These are phyloP conservation scores for Aphanoascus verrucosus DNA, from an alignment of 2,329 filamentous ascomycete species.

Conservation along the genomic window DNA sequence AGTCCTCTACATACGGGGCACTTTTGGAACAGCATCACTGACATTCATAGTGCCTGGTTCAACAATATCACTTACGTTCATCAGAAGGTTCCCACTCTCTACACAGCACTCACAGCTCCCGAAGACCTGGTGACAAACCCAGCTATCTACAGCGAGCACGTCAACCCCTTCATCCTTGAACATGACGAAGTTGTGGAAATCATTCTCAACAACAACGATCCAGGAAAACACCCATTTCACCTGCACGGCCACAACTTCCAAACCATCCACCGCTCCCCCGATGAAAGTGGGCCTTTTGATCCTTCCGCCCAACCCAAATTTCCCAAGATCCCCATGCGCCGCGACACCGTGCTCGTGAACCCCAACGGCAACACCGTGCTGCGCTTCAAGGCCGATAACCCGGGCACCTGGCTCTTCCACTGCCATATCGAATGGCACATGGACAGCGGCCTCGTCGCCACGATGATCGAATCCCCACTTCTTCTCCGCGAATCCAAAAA, in stretches of 20 bases:
- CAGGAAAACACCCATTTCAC: constrained; percentile 17
- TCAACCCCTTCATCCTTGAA: constrained; percentile 11
- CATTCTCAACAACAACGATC: constrained; percentile 13
- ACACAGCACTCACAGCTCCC: constrained; percentile 9
- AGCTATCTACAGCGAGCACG: constrained; percentile 10
- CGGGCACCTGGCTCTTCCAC: constrained; percentile 38
- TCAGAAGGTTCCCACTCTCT: constrained; percentile 12
- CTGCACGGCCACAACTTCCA: constrained; percentile 38
- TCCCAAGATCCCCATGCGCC: constrained; percentile 36
- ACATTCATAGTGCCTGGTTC: constrained; percentile 11
- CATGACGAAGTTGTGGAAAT: constrained; percentile 8
- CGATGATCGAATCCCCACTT: constrained; percentile 42
- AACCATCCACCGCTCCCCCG: constrained; percentile 7
- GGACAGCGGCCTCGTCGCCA: constrained; percentile 42
- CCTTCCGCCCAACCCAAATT: constrained; percentile 26
- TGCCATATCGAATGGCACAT: constrained; percentile 44
- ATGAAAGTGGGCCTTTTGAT: constrained; percentile 22
- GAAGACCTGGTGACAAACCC: constrained; percentile 8
- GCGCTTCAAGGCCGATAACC: constrained; percentile 43
- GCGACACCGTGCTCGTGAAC: constrained; percentile 43
- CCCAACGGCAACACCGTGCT: constrained; percentile 44
- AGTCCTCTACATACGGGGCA: not conserved
- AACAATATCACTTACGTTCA: constrained; percentile 13
- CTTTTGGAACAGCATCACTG: not conserved
- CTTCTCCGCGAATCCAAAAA: constrained; percentile 7